phyloP scores from a whole-genome alignment of 306 rosid species.

The Casuarina cunninghamiana region DNA sequence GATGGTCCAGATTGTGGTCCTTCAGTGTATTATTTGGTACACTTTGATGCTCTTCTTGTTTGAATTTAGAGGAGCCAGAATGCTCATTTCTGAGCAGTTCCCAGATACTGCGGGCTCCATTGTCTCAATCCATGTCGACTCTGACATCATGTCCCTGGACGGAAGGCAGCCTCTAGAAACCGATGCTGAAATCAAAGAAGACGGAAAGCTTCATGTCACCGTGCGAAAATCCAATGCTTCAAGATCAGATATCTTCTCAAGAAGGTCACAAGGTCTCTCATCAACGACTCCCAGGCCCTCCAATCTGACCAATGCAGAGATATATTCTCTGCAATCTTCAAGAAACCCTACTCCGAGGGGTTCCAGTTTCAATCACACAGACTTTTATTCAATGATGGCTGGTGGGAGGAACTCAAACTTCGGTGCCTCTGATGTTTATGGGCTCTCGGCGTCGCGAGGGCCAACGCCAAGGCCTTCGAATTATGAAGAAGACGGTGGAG shows the following conservation, averaged over 20 bases:
- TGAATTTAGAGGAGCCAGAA: constrained; percentile 70
- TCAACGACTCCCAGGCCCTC: constrained; percentile 77
- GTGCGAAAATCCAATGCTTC: constrained; percentile 81
- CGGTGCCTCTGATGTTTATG: constrained; percentile 64
- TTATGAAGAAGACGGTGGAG: constrained; percentile 60
- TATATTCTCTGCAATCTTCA: constrained; percentile 77
- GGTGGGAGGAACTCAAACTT: constrained; percentile 71
- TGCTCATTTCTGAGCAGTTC: constrained; percentile 77
- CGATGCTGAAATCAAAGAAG: constrained; percentile 70
- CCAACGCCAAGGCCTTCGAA: constrained; percentile 78
- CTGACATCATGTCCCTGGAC: constrained; percentile 76
- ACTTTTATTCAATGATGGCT: constrained; percentile 80
- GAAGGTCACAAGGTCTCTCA: constrained; percentile 73
- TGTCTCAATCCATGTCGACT: constrained; percentile 86
- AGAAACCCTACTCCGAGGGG: constrained; percentile 82
- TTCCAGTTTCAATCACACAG: constrained; percentile 82
- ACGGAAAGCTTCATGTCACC: constrained; percentile 79
- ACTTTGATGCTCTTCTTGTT: constrained; percentile 79
- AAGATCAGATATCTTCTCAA: constrained; percentile 66
- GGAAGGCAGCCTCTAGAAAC: constrained; percentile 73
- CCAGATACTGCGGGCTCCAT: constrained; percentile 85
- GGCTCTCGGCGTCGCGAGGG: constrained; percentile 68
- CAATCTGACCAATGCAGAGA: constrained; percentile 81
- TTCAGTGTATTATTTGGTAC: constrained; percentile 94
- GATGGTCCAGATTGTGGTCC: constrained; percentile 92